These are phyloP conservation scores for Ophiostoma australiae DNA, from an alignment of 2,329 filamentous ascomycete genomes.

Conservation along the genomic window DNA sequence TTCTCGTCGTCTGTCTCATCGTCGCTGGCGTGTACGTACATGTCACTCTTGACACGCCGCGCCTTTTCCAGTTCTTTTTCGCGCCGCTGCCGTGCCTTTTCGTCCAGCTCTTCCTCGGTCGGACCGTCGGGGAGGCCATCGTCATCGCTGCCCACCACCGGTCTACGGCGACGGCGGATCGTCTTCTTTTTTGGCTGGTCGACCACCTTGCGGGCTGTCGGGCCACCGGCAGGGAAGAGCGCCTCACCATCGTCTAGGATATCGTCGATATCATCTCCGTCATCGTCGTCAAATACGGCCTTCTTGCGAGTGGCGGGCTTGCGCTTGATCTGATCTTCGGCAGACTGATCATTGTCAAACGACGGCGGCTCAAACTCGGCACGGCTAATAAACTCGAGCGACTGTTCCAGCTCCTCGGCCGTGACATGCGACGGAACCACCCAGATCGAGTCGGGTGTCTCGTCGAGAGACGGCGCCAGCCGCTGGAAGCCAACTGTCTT, in stretches of 20 bases:
- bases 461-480: constrained; percentile 50
- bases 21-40: constrained; percentile 78
- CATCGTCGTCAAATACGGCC: constrained; percentile 34
- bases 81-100: constrained; percentile 56
- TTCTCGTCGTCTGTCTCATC: constrained; percentile 82
- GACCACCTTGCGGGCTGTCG: constrained; percentile 51
- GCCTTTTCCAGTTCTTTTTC: constrained; percentile 71
- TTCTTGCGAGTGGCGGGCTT: constrained; percentile 52
- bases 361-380: constrained; percentile 72
- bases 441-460: constrained; percentile 74
- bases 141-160: constrained; percentile 40
- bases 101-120: constrained; percentile 58
- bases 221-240: constrained; percentile 65
- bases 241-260: constrained; percentile 46
- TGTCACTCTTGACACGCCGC: constrained; percentile 73
- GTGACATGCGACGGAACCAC: constrained; percentile 63
- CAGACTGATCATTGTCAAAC: constrained; percentile 69
- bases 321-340: constrained; percentile 73
- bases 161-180: constrained; percentile 52
- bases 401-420: constrained; percentile 61
- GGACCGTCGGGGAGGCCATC: constrained; percentile 37
- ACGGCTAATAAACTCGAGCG: constrained; percentile 67
- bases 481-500: constrained; percentile 66
- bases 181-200: constrained; percentile 47
- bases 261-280: constrained; percentile 42